phyloP scores from a whole-genome alignment of 2,329 filamentous ascomycete species.

The Ilyonectria sp. region DNA sequence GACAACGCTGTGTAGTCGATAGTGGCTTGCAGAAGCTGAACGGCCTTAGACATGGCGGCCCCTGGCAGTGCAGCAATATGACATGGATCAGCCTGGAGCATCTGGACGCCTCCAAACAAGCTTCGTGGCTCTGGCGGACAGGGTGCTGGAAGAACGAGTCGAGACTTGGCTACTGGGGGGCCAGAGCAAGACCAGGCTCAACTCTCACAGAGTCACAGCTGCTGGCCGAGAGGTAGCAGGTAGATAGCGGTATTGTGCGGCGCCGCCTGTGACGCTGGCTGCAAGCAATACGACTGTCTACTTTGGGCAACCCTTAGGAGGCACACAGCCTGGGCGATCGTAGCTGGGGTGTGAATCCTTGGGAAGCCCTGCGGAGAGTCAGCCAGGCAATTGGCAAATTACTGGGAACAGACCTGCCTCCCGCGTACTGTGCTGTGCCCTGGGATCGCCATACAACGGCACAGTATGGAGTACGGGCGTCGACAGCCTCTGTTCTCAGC shows the following conservation, averaged over 20 bases:
- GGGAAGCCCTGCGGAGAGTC: neutral
- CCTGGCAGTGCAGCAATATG: slow-evolving; percentile 13
- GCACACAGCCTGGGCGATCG: slow-evolving; percentile 13
- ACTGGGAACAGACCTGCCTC: neutral
- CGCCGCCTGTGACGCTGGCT: slow-evolving; percentile 2
- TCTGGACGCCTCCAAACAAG: neutral
- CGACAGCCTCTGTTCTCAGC: too few species aligned
- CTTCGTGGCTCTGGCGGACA: neutral
- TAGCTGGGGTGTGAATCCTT: neutral
- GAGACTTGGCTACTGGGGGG: neutral
- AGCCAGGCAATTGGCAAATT: neutral
- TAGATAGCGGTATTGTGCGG: neutral
- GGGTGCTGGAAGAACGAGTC: neutral
- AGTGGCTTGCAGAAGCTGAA: slow-evolving; percentile 58
- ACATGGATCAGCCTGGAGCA: neutral
- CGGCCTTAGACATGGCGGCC: slow-evolving; percentile 30
- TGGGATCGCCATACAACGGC: neutral
- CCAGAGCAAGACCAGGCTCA: neutral
- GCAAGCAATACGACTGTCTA: slow-evolving; percentile 23
- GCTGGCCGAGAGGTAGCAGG: neutral
- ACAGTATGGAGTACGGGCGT: neutral
- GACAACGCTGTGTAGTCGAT: slow-evolving; percentile 22
- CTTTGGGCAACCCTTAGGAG: slow-evolving; percentile 21
- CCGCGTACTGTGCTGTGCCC: neutral
- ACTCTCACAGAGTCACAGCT: neutral